Base-by-base conservation (phyloP, 768 basidiomycete species). In the Heimioporus sp. region DNA sequence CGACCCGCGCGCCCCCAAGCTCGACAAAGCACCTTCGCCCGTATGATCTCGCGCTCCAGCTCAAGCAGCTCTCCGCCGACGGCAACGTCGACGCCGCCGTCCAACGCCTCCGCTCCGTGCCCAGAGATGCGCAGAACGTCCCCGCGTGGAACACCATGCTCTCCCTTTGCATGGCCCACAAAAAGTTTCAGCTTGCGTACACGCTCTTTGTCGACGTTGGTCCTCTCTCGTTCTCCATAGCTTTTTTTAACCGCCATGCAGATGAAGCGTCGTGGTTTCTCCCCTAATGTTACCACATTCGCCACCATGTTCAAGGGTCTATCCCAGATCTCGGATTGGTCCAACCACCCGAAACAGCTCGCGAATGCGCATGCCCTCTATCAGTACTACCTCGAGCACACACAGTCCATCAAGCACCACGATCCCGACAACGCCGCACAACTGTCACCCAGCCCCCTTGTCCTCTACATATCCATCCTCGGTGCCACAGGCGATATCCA, bases 241-340 rank as follows among this genome's bases (percentile, higher is more conserved):
- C 46, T 47, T 43, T 34, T 30, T 24, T 57, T 35, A 53, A 28
- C 37, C 20, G 30, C 54, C 46, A 13, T 30, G 11, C 54, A 93
- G 91, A 90, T 93, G 90, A 92, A 90, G 68, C 80, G 90, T 32
- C 81, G 92, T 40, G 87, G 88, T 1, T 85, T 90, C 63, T 76
- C 76, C 42, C 89, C 92, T 21, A 84, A 77, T 40, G 66, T 75
- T 8, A 71, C 81, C 51, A 91, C 91, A 2, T 92, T 80, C 58
- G 75, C 79, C 41, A 88, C 86, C 20, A 72, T 92, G 68, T 76
- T 93, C 65, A 76, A 67, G 40, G 89, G 87, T 7, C 74, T 86
- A 39, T 74, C 79, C 2, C 74, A 74, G 28, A 80, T 90, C 28
- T 75, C 82, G 15, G 67, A 84, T 57, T 92, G 89, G 87, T 55